These are phyloP conservation scores for Bassia scoparia DNA, from an alignment of 148 eudicot species.

Conservation along the genomic window DNA sequence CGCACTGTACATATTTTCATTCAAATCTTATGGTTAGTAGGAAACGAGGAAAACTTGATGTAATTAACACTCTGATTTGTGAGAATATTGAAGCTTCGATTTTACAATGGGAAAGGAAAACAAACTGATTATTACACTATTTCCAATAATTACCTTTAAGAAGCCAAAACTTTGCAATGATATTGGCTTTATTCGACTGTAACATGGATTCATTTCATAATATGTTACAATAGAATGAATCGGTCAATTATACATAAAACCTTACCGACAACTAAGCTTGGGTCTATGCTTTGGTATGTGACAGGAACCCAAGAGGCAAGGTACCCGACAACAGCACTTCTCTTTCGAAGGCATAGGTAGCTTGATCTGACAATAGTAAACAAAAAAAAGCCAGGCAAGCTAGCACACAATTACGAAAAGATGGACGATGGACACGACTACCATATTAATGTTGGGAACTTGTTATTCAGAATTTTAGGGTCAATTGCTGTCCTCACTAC, in stretches of 20 bases:
- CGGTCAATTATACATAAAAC: neutral
- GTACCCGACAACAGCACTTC: constrained; percentile 18
- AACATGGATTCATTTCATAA: neutral
- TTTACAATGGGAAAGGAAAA: constrained; percentile 35
- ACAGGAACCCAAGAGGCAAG: constrained; percentile 29
- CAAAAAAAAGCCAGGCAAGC: constrained; percentile 18
- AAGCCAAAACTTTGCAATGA: neutral
- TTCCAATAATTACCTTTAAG: neutral
- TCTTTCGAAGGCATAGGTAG: constrained; percentile 28
- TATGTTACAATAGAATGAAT: constrained; percentile 19
- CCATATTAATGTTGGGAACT: constrained; percentile 16
- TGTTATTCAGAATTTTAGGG: constrained; percentile 5
- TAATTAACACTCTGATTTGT: too few relatives aligned
- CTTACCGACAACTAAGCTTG: constrained; percentile 1
- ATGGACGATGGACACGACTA: constrained; percentile 25
- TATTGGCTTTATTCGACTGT: neutral
- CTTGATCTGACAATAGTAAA: constrained; percentile 32
- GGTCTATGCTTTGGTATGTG: constrained; percentile 22
- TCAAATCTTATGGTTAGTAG: too few relatives aligned
- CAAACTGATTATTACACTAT: constrained; percentile 26
- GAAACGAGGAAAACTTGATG: too few relatives aligned
- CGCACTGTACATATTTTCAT: too few relatives aligned
- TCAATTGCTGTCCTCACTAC: constrained; percentile 12
- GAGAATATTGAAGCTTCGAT: too few relatives aligned
- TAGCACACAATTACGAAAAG: constrained; percentile 23